These are phyloP conservation scores for Noccaea caerulescens DNA, from an alignment of 345 rosid species.

Conservation along the genomic window DNA sequence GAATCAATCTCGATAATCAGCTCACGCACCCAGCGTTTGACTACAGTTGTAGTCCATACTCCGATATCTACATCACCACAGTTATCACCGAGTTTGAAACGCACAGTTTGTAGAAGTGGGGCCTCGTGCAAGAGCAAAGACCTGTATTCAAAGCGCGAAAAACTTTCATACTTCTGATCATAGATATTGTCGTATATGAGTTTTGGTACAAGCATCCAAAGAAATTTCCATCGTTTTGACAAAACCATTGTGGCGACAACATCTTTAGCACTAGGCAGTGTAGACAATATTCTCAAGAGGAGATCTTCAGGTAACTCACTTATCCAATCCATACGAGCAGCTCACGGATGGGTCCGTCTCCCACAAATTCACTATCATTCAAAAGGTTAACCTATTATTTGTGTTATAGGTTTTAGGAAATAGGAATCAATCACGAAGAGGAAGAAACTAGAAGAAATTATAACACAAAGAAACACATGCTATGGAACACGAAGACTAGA, in stretches of 20 bases:
- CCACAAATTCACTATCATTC: neutral
- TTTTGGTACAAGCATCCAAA: conserved; percentile 24
- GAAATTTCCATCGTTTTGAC: conserved; percentile 22
- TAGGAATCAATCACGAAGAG: no score
- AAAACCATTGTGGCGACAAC: conserved; percentile 18
- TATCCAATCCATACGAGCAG: conserved; percentile 9
- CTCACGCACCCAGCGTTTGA: neutral
- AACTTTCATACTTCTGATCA: neutral
- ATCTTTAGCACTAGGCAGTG: conserved; percentile 3
- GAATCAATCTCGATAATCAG: neutral
- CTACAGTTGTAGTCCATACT: conserved; percentile 20
- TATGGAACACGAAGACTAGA: no score
- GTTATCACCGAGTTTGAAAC: neutral
- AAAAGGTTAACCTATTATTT: neutral
- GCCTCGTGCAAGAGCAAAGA: conserved; percentile 1
- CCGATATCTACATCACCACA: conserved; percentile 8
- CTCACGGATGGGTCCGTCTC: neutral
- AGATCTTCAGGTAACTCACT: conserved; percentile 21
- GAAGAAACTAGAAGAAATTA: no score
- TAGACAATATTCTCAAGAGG: conserved; percentile 18
- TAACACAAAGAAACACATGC: no score
- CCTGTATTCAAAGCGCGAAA: conserved; percentile 3
- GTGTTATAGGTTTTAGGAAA: no score
- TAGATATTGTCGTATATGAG: neutral
- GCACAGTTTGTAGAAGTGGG: neutral